These are phyloP conservation scores for Diaporthe vexans DNA, from an alignment of 2,329 filamentous ascomycete species.

Conservation along the genomic window DNA sequence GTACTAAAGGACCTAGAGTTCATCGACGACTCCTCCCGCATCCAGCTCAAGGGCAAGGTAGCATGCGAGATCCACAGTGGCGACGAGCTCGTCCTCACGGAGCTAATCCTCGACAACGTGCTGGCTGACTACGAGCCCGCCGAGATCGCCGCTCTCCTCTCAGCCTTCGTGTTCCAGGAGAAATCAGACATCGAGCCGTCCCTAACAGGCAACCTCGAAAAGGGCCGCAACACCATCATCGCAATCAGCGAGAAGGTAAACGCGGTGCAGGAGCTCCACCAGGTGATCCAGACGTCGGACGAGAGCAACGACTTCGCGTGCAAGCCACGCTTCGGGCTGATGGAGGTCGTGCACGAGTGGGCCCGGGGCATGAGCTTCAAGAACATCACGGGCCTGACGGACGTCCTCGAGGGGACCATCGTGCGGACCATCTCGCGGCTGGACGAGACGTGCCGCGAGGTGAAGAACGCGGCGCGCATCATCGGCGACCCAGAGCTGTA, in stretches of 20 bases:
- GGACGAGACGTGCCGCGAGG: constrained; percentile 96
- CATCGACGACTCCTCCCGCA: constrained; percentile 87
- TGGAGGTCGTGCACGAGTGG: constrained; percentile 99
- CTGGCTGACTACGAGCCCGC: constrained; percentile 95
- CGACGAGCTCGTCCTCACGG: constrained; percentile 95
- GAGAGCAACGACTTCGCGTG: constrained; percentile 94
- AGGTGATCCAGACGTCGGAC: constrained; percentile 91
- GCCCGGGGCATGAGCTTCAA: constrained; percentile 98
- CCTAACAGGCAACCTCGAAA: constrained; percentile 84
- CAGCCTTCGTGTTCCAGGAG: constrained; percentile 97
- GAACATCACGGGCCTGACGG: constrained; percentile 94
- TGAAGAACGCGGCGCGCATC: constrained; percentile 95
- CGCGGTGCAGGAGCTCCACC: constrained; percentile 86
- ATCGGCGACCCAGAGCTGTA: constrained; percentile 95
- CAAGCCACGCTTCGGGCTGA: constrained; percentile 89
- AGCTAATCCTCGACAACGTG: constrained; percentile 96
- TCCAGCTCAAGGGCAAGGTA: constrained; percentile 97
- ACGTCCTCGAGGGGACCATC: constrained; percentile 97
- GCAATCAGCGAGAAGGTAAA: constrained; percentile 94
- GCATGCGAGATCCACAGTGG: constrained; percentile 98
- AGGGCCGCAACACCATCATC: constrained; percentile 87
- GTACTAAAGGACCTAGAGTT: constrained; percentile 94
- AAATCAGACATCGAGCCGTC: constrained; percentile 88
- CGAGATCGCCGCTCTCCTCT: constrained; percentile 94
- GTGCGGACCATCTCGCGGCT: constrained; percentile 93